Percentiles rank a stretch among this genome's conserved stretches.
Evolutionary conservation across 2,329 filamentous ascomycete species (phyloP).

Genomic region (Xylariaceae sp.): DNA sequence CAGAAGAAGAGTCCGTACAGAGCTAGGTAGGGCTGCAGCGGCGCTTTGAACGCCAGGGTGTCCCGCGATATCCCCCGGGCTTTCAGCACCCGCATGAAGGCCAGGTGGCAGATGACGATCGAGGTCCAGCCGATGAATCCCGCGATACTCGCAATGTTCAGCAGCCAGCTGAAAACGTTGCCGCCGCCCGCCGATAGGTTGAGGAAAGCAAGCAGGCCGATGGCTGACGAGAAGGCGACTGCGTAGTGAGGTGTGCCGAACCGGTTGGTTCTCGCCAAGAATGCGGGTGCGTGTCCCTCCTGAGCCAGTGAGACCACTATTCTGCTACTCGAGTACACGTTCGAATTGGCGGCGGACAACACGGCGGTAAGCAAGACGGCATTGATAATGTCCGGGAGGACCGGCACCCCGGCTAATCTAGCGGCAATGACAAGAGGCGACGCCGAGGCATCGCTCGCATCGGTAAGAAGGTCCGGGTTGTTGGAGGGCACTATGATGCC

Average conservation of each 20-base stretch:
- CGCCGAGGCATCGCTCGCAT: conserved; percentile 52
- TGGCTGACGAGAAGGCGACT: conserved; percentile 49
- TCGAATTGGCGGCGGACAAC: conserved; percentile 71
- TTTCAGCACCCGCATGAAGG: conserved; percentile 56
- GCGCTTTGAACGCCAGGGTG: conserved; percentile 54
- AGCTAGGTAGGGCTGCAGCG: conserved; percentile 58
- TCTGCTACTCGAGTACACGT: conserved; percentile 66
- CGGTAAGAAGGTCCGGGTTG: conserved; percentile 47
- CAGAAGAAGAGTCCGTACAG: conserved; percentile 63
- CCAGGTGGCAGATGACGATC: conserved; percentile 59
- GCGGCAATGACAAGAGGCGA: conserved; percentile 61
- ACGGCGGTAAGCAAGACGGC: conserved; percentile 72
- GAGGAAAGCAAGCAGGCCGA: conserved; percentile 62
- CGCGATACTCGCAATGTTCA: conserved; percentile 64
- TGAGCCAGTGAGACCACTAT: conserved; percentile 62
- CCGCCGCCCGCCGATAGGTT: conserved; percentile 55
- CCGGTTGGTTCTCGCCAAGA: conserved; percentile 55
- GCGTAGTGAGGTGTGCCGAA: conserved; percentile 58
- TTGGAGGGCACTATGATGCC: conserved; percentile 64
- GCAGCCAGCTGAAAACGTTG: conserved; percentile 64
- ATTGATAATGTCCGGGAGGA: conserved; percentile 67
- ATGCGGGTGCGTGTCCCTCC: conserved; percentile 55
- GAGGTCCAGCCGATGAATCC: conserved; percentile 67
- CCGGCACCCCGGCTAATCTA: conserved; percentile 55
- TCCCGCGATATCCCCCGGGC: conserved; percentile 52